These are phyloP conservation scores for Paxillus ammoniavirescens DNA, from an alignment of 768 basidiomycete genomes.

Conservation along the genomic window DNA sequence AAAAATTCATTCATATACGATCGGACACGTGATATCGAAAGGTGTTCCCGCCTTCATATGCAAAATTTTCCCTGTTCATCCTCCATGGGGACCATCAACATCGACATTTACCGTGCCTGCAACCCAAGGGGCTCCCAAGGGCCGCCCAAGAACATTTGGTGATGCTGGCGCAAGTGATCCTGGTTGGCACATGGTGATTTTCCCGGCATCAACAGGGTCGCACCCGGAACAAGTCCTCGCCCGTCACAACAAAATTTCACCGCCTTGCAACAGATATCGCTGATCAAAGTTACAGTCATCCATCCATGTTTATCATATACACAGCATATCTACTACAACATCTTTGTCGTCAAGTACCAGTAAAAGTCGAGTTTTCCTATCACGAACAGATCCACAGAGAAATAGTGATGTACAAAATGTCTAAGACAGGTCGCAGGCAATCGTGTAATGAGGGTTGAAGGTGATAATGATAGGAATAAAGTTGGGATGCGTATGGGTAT, in stretches of 20 bases:
- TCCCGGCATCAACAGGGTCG: neutral
- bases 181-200: too few species aligned
- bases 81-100: neutral
- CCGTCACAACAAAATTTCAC: neutral
- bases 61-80: neutral
- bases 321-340: slow-evolving; percentile 20
- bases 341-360: neutral
- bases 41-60: neutral
- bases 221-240: neutral
- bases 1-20: neutral
- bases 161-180: too few species aligned
- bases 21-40: slow-evolving; percentile 7
- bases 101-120: neutral
- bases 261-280: neutral
- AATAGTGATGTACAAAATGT: neutral
- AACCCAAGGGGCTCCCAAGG: too few species aligned
- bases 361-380: neutral
- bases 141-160: too few species aligned
- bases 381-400: neutral
- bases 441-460: neutral
- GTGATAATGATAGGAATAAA: slow-evolving; percentile 27
- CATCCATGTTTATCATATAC: slow-evolving; percentile 9
- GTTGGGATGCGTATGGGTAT: slow-evolving; percentile 10
- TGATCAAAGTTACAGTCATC: neutral
- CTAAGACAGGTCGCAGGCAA: neutral